Evolutionary conservation across 345 rosid genomes (phyloP).

Genomic region (Anastatica hierochuntica): DNA sequence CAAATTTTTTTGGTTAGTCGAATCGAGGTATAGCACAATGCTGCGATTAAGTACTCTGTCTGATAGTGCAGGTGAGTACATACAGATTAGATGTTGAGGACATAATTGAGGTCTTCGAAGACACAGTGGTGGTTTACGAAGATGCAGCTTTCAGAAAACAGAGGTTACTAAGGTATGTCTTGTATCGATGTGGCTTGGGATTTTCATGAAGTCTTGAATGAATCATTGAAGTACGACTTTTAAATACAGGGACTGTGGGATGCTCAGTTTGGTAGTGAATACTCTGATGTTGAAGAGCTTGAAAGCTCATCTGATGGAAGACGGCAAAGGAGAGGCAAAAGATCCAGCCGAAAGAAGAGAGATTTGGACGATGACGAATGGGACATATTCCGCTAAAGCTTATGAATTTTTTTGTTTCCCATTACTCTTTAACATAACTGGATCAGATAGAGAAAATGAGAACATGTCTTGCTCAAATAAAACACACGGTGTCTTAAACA

Average conservation of each 20-base stretch:
- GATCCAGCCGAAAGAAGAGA: conserved; percentile 22
- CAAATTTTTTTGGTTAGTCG: too few relatives aligned
- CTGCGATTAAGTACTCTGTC: not conserved
- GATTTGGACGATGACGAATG: conserved; percentile 12
- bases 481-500: too few relatives aligned
- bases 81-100: conserved; percentile 68
- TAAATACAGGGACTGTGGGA: conserved; percentile 66
- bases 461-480: too few relatives aligned
- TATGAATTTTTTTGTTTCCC: too few relatives aligned
- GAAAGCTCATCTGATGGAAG: conserved; percentile 17
- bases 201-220: not conserved
- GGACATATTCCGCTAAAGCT: conserved; percentile 11
- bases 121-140: conserved; percentile 63
- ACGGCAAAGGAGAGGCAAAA: conserved; percentile 16
- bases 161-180: conserved; percentile 64
- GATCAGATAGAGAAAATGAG: too few relatives aligned
- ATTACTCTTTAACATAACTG: too few relatives aligned
- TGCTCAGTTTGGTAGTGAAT: conserved; percentile 38
- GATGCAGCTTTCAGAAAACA: conserved; percentile 64
- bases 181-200: not conserved
- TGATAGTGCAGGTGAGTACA: conserved; percentile 82
- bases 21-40: not conserved
- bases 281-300: conserved; percentile 32
- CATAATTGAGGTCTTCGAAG: conserved; percentile 59
- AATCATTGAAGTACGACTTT: not conserved